A percentile compares a stretch with the other conserved stretches of the same genome.
These are phyloP conservation scores for Ogataea methanolica DNA, from an alignment of 805 yeast species.

Conservation along the genomic window DNA sequence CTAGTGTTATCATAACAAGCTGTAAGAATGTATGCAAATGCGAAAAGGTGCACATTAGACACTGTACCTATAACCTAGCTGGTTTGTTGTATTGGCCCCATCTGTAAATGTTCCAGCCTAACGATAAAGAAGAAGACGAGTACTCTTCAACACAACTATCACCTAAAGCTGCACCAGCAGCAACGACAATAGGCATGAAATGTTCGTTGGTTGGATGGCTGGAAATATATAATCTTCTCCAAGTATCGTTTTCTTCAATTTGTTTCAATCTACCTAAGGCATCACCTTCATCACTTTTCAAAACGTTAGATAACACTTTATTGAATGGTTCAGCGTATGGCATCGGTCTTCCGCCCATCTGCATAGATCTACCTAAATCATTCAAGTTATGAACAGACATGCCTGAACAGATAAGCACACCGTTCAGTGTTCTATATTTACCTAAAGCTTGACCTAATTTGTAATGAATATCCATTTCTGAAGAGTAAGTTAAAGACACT, in stretches of 20 bases:
- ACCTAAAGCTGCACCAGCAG: conserved; percentile 49
- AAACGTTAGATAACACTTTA: conserved; percentile 35
- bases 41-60: too few relatives aligned
- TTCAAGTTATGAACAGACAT: conserved; percentile 75
- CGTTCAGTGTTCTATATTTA: conserved; percentile 47
- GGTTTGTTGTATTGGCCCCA: conserved; percentile 22
- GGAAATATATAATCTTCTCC: conserved; percentile 29
- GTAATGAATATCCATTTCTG: conserved; percentile 39
- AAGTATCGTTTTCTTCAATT: conserved; percentile 16
- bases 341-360: conserved; percentile 20
- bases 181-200: conserved; percentile 61
- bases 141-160: conserved; percentile 43
- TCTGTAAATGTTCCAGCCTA: conserved; percentile 71
- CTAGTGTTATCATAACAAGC: too few relatives aligned
- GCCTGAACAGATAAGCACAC: conserved; percentile 61
- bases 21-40: too few relatives aligned
- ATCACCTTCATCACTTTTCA: conserved; percentile 29
- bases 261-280: conserved; percentile 7
- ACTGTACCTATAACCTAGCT: too few relatives aligned
- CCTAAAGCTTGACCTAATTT: conserved; percentile 54
- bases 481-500: conserved; percentile 41
- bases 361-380: conserved; percentile 38
- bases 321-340: conserved; percentile 56
- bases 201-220: conserved; percentile 82
- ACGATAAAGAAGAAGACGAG: conserved; percentile 36